These are phyloP conservation scores for Geotrichum macrosporum DNA, from an alignment of 1,139 yeast species.

Conservation along the genomic window DNA sequence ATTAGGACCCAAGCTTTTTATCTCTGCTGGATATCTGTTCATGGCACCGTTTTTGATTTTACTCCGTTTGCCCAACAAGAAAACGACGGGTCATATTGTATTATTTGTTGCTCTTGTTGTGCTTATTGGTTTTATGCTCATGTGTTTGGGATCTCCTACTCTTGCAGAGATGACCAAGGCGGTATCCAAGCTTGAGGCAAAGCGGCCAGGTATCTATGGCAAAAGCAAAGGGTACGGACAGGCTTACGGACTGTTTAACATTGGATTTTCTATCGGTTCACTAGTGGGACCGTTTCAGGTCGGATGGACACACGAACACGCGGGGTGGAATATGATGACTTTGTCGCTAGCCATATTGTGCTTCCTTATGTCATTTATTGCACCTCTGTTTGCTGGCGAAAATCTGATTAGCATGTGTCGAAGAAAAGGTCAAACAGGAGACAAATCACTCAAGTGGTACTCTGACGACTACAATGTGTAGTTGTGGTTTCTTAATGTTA, in stretches of 20 bases:
- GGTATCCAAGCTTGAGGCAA: conserved; percentile 29
- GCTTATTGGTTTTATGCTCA: conserved; percentile 30
- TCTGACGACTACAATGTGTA: too few species aligned
- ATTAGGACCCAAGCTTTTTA: conserved; percentile 34
- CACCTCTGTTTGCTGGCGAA: conserved; percentile 34
- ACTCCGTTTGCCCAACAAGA: conserved; percentile 33
- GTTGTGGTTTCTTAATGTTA: too few species aligned
- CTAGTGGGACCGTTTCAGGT: conserved; percentile 38
- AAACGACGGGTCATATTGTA: conserved; percentile 31
- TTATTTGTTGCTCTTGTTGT: conserved; percentile 34
- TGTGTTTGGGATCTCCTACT: conserved; percentile 32
- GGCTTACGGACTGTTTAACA: conserved; percentile 39
- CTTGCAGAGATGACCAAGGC: conserved; percentile 36
- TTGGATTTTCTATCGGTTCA: conserved; percentile 36
- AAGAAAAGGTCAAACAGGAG: too few species aligned
- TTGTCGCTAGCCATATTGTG: conserved; percentile 32
- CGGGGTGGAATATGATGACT: conserved; percentile 33
- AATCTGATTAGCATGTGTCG: conserved; percentile 17
- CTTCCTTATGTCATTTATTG: conserved; percentile 28
- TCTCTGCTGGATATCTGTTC: conserved; percentile 31
- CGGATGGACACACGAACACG: conserved; percentile 29
- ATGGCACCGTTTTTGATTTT: conserved; percentile 32
- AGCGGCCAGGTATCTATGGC: conserved; percentile 36
- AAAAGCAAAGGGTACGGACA: conserved; percentile 38
- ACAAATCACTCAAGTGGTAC: too few species aligned